Evolutionary conservation across 495 filamentous ascomycete species (phyloP).

Genomic region (Annulohypoxylon moriforme): DNA sequence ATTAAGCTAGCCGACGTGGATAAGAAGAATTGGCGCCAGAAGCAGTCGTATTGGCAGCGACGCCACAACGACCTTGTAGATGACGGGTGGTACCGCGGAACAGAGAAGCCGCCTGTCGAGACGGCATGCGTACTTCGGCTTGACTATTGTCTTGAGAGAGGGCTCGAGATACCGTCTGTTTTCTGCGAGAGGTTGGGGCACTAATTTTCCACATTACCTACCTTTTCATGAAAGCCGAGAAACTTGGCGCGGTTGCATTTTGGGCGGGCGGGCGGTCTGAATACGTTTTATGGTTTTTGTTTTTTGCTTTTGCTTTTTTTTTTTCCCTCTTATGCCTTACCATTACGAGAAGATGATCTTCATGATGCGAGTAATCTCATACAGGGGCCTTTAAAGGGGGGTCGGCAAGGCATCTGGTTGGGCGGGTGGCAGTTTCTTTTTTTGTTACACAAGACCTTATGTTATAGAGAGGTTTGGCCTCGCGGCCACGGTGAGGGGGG

Average conservation of each 20-base stretch:
- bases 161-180: conserved; percentile 28
- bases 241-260: neutral
- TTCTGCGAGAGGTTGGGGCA: conserved; percentile 34
- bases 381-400: conserved; percentile 17
- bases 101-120: conserved; percentile 51
- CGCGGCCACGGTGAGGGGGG: conserved; percentile 28
- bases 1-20: conserved; percentile 89
- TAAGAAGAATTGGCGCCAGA: conserved; percentile 78
- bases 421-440: conserved; percentile 26
- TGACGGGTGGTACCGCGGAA: conserved; percentile 78
- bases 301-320: neutral
- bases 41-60: conserved; percentile 77
- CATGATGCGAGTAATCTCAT: conserved; percentile 34
- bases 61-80: conserved; percentile 71
- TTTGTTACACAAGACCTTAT: conserved; percentile 22
- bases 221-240: neutral
- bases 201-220: neutral
- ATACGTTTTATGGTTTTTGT: neutral
- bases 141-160: conserved; percentile 26
- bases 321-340: conserved; percentile 15
- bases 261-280: neutral
- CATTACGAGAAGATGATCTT: conserved; percentile 37
- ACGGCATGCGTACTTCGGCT: conserved; percentile 41
- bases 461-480: conserved; percentile 35
- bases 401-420: conserved; percentile 38